Evolutionary conservation across 805 yeast genomes (phyloP).

Genomic region (Metschnikowia aberdeeniae): DNA sequence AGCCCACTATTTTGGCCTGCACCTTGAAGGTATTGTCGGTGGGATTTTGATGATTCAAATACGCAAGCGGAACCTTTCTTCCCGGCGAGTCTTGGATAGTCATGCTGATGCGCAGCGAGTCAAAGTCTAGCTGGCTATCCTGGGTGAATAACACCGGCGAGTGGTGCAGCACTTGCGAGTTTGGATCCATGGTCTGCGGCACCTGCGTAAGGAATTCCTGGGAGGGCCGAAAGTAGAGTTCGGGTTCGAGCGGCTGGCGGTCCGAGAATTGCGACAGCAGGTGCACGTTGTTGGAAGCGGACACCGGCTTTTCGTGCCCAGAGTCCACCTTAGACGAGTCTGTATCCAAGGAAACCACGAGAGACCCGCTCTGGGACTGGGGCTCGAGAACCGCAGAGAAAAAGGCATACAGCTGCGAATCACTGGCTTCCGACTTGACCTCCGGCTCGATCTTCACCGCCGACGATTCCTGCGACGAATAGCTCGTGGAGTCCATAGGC

Average conservation of each 20-base stretch:
- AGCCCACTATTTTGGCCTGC: conserved; percentile 21
- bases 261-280: neutral
- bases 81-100: conserved; percentile 1
- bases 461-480: conserved; percentile 7
- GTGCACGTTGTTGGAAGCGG: neutral
- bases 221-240: neutral
- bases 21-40: conserved; percentile 15
- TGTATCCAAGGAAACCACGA: neutral
- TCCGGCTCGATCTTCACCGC: conserved; percentile 6
- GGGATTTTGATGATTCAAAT: neutral
- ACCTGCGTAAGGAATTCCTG: conserved; percentile 12
- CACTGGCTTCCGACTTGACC: neutral
- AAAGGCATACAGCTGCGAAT: conserved; percentile 1
- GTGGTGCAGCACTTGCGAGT: neutral
- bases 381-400: neutral
- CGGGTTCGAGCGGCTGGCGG: neutral
- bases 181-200: neutral
- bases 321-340: neutral
- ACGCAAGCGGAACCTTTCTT: conserved; percentile 1
- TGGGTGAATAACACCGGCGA: neutral
- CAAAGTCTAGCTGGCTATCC: conserved; percentile 2
- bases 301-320: neutral
- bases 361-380: neutral
- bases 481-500: conserved; percentile 6
- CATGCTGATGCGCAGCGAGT: neutral